These are phyloP conservation scores for Eucalyptus decipiens DNA, from an alignment of 345 rosid species.

Conservation along the genomic window DNA sequence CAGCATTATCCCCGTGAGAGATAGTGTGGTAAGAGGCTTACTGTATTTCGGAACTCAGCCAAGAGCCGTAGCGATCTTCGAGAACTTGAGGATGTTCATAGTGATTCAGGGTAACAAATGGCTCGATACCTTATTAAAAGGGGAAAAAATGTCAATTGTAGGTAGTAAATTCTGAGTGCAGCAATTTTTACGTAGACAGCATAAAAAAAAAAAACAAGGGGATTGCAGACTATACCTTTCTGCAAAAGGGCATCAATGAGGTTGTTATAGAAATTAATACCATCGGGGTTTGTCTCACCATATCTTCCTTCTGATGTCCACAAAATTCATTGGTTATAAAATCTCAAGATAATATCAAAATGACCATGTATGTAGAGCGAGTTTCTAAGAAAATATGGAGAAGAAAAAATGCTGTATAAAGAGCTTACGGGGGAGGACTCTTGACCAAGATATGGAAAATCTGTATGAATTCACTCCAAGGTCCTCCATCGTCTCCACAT, in stretches of 20 bases:
- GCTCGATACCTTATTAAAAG: neutral
- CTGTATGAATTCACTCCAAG: slow-evolving; percentile 9
- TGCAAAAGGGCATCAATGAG: slow-evolving; percentile 1
- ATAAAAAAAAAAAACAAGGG: neutral
- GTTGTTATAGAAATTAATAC: slow-evolving; percentile 5
- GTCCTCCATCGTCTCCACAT: neutral
- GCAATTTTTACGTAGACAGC: neutral
- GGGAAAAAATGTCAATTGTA: neutral
- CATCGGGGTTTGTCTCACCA: slow-evolving; percentile 7
- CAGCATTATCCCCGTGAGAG: neutral
- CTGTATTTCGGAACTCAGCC: slow-evolving; percentile 10
- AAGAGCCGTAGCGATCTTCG: slow-evolving; percentile 8
- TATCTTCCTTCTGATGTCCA: slow-evolving; percentile 6
- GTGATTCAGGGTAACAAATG: slow-evolving; percentile 9
- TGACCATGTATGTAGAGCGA: neutral
- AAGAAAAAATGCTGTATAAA: neutral
- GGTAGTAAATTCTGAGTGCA: neutral
- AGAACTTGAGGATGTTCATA: slow-evolving; percentile 2
- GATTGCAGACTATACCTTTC: neutral
- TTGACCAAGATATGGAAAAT: slow-evolving; percentile 15
- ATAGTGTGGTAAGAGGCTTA: neutral
- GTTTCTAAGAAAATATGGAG: neutral
- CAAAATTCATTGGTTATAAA: neutral
- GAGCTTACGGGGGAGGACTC: slow-evolving; percentile 8
- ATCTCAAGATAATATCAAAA: neutral